Conservation (phyloP, 148 eudicot genomes). For the Chenopodium album region DNA sequence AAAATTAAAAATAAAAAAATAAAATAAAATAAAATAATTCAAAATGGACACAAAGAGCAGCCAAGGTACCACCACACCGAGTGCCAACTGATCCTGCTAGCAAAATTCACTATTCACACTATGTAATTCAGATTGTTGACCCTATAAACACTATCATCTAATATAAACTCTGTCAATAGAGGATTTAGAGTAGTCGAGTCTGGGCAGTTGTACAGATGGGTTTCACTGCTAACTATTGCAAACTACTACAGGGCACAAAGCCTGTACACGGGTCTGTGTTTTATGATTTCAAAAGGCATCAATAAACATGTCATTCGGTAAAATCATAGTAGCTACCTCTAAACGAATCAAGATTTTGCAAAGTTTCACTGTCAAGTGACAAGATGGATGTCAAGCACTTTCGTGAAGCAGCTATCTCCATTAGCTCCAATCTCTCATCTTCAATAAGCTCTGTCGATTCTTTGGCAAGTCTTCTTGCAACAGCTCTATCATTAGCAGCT, state of each 20-base stretch:
- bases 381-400: constrained; percentile 72
- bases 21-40: background rate
- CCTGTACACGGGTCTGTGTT: background rate
- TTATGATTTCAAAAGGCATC: background rate
- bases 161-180: background rate
- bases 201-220: background rate
- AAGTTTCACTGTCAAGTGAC: constrained; percentile 70
- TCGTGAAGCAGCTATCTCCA: constrained; percentile 84
- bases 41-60: background rate
- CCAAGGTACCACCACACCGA: background rate
- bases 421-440: constrained; percentile 87
- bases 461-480: constrained; percentile 89
- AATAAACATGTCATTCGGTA: background rate
- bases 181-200: background rate
- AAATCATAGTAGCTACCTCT: constrained; percentile 49
- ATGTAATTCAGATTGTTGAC: background rate
- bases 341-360: constrained; percentile 65
- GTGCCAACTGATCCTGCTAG: background rate
- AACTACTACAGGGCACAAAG: background rate
- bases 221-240: background rate
- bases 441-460: constrained; percentile 88
- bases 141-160: too few species aligned
- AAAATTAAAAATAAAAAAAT: too few species aligned
- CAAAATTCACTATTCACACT: background rate
- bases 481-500: constrained; percentile 90